These are phyloP conservation scores for Heterobasidion irregulare DNA, from an alignment of 1,284 basidiomycete genomes.

Conservation along the genomic window DNA sequence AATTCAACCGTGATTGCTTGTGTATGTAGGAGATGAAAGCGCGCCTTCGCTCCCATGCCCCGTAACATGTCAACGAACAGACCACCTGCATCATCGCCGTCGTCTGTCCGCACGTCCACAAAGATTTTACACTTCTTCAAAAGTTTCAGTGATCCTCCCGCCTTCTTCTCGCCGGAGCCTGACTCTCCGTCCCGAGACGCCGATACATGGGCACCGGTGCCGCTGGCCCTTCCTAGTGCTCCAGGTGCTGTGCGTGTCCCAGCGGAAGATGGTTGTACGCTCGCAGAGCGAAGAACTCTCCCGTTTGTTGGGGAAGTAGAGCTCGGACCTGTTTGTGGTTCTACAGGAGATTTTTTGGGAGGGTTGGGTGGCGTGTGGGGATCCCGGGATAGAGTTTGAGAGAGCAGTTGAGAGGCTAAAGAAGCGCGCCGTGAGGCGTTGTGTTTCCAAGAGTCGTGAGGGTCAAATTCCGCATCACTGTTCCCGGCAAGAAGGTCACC, in stretches of 20 bases:
- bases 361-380: constrained; percentile 27
- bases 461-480: background rate
- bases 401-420: constrained; percentile 46
- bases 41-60: constrained; percentile 76
- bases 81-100: constrained; percentile 80
- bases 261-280: background rate
- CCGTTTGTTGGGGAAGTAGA: constrained; percentile 18
- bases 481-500: background rate
- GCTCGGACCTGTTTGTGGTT: background rate
- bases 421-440: constrained; percentile 49
- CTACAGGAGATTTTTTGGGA: background rate
- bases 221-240: constrained; percentile 10
- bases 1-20: background rate
- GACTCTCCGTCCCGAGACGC: constrained; percentile 5
- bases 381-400: constrained; percentile 42
- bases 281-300: constrained; percentile 28
- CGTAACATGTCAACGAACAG: constrained; percentile 83
- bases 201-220: constrained; percentile 11
- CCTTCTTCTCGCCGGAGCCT: background rate
- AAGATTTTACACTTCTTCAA: constrained; percentile 79
- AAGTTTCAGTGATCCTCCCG: constrained; percentile 25
- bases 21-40: constrained; percentile 14
- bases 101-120: constrained; percentile 83
- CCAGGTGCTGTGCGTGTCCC: constrained; percentile 14
- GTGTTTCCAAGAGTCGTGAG: constrained; percentile 13